Percentiles rank a stretch among this genome's conserved stretches.
These are phyloP conservation scores for Salix suchowensis DNA, from an alignment of 345 rosid species.

Conservation along the genomic window DNA sequence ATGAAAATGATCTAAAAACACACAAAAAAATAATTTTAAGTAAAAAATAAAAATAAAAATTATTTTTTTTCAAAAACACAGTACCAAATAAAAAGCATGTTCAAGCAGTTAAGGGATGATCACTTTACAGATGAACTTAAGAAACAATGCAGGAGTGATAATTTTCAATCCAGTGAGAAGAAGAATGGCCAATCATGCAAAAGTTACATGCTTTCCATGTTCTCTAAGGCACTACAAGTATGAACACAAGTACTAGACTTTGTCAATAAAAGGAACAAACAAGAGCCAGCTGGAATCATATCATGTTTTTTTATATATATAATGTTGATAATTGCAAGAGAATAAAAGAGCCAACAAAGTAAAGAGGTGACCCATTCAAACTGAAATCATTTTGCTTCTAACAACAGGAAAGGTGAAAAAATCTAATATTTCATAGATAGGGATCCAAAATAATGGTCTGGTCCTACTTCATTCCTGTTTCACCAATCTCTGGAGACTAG, in stretches of 20 bases:
- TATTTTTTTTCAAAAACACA: too few species aligned
- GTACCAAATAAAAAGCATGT: not conserved
- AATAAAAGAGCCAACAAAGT: not conserved
- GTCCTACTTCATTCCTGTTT: constrained; percentile 3
- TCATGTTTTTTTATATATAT: not conserved
- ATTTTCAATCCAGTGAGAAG: not conserved
- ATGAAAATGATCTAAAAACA: too few species aligned
- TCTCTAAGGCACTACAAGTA: not conserved
- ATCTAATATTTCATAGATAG: not conserved
- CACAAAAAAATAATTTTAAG: too few species aligned
- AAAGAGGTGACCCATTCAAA: not conserved
- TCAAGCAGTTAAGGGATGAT: not conserved
- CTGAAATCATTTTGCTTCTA: constrained; percentile 3
- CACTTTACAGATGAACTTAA: not conserved
- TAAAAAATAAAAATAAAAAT: too few species aligned
- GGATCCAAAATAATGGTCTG: not conserved
- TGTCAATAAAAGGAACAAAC: constrained; percentile 13
- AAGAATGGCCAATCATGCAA: not conserved
- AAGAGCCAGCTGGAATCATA: constrained; percentile 14
- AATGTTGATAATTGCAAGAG: constrained; percentile 14
- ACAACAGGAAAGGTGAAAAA: not conserved
- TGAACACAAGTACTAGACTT: not conserved
- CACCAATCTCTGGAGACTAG: not conserved
- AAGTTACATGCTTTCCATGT: not conserved
- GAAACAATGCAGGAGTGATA: not conserved